A percentile compares a stretch with the other conserved stretches of the same genome.
phyloP scores from a whole-genome alignment of 1,139 yeast genomes.

The Kluyveromyces sp. region DNA sequence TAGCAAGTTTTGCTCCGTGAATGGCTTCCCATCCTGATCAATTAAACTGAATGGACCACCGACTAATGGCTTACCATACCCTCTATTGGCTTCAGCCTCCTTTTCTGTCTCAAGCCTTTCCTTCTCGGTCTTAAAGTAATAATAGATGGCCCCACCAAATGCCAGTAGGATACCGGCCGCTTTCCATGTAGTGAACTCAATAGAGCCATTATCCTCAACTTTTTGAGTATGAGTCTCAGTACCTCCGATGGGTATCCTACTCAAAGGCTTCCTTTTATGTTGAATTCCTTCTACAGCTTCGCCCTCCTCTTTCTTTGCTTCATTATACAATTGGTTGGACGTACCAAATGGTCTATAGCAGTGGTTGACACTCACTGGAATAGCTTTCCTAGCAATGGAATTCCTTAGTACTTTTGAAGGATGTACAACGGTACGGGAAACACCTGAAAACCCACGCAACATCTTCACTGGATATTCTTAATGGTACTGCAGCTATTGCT shows the following conservation, averaged over 20 bases:
- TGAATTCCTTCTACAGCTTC: background rate
- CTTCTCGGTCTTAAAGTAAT: constrained; percentile 65
- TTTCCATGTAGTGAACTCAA: constrained; percentile 85
- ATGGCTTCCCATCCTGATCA: constrained; percentile 63
- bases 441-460: background rate
- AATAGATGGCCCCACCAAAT: constrained; percentile 66
- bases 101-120: constrained; percentile 64
- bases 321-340: background rate
- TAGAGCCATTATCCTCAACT: constrained; percentile 29
- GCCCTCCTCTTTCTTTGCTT: constrained; percentile 5
- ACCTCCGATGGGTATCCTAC: constrained; percentile 53
- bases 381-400: background rate
- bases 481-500: background rate
- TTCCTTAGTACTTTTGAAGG: background rate
- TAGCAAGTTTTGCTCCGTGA: constrained; percentile 68
- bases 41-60: constrained; percentile 81
- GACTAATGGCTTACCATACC: constrained; percentile 84
- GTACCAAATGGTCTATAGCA: background rate
- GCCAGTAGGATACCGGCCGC: constrained; percentile 60
- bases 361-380: background rate
- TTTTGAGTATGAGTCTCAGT: constrained; percentile 35
- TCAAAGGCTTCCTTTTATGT: constrained; percentile 36
- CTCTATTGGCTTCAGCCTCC: constrained; percentile 77
- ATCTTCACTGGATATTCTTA: background rate
- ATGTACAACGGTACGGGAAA: background rate